Percentiles rank a stretch among this genome's conserved stretches.
Evolutionary conservation across 345 rosid species (phyloP).

Genomic region (Brassica juncea): DNA sequence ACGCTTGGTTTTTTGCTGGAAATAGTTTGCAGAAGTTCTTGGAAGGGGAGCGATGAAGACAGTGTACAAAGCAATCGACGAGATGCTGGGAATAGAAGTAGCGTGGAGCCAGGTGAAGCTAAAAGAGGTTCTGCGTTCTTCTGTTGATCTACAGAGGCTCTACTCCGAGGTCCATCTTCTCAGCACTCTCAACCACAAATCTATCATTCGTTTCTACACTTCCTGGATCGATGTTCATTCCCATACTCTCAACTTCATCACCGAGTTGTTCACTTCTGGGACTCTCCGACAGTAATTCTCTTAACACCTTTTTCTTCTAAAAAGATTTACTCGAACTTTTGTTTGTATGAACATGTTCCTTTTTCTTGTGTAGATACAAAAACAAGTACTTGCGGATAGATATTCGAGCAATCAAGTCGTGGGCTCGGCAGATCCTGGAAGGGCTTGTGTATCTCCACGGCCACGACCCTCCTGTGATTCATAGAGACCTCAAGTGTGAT

Average conservation of each 20-base stretch:
- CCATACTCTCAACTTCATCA: slow-evolving; percentile 78
- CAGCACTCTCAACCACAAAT: slow-evolving; percentile 64
- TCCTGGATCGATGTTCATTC: slow-evolving; percentile 67
- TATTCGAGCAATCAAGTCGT: slow-evolving; percentile 61
- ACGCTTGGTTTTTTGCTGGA: slow-evolving; percentile 22
- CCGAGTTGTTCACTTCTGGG: slow-evolving; percentile 86
- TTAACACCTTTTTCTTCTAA: slow-evolving; percentile 10
- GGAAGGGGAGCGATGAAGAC: slow-evolving; percentile 89
- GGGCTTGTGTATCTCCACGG: slow-evolving; percentile 64
- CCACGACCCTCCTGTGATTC: slow-evolving; percentile 67
- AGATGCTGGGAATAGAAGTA: slow-evolving; percentile 70
- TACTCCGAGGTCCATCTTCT: slow-evolving; percentile 92
- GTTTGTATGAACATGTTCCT: slow-evolving; percentile 14
- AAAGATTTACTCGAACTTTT: not conserved
- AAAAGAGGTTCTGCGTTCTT: slow-evolving; percentile 55
- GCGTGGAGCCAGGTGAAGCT: slow-evolving; percentile 84
- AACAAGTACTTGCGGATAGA: slow-evolving; percentile 56
- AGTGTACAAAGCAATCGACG: slow-evolving; percentile 81
- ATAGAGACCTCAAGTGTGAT: slow-evolving; percentile 68
- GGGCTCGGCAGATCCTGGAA: slow-evolving; percentile 60
- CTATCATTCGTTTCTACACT: slow-evolving; percentile 68
- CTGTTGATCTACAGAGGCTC: slow-evolving; percentile 72
- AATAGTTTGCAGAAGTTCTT: slow-evolving; percentile 65
- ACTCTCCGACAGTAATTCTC: slow-evolving; percentile 61
- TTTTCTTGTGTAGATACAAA: slow-evolving; percentile 49